Percentiles rank a stretch among this genome's conserved stretches.
These are phyloP conservation scores for Vaccinium darrowii DNA, from an alignment of 148 eudicot genomes.

Conservation along the genomic window DNA sequence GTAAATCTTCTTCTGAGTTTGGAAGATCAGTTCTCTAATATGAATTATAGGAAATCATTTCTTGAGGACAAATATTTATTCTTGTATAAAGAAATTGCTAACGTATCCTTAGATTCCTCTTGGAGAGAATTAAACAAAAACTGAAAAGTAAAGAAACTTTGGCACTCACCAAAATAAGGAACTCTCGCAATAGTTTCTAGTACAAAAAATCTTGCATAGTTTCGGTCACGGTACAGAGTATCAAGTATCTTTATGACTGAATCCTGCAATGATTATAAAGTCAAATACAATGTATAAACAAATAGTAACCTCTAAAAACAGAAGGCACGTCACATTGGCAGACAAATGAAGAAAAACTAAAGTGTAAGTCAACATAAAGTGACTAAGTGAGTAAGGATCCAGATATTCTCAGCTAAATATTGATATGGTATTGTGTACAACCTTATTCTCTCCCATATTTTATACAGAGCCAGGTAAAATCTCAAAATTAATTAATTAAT, in stretches of 20 bases:
- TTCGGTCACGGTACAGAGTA: slow-evolving; percentile 73
- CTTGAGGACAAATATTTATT: background rate
- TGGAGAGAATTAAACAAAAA: slow-evolving; percentile 5
- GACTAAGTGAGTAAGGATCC: background rate
- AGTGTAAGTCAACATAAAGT: background rate
- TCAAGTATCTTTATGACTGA: slow-evolving; percentile 94
- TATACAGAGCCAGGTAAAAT: background rate
- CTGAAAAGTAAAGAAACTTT: background rate
- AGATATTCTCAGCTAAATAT: background rate
- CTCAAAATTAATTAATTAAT: background rate
- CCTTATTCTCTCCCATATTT: background rate
- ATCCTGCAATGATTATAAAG: slow-evolving; percentile 54
- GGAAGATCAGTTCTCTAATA: background rate
- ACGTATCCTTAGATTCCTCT: background rate
- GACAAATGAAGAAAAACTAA: background rate
- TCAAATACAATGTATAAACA: background rate
- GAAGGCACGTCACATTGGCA: background rate
- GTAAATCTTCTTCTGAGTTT: background rate
- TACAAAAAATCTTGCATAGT: slow-evolving; percentile 92
- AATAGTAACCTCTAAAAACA: background rate
- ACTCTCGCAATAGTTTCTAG: slow-evolving; percentile 97
- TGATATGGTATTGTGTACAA: background rate
- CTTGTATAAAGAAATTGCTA: background rate
- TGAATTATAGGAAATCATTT: background rate
- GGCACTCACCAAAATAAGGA: slow-evolving; percentile 91